Evolutionary conservation across 805 yeast genomes (phyloP).

Genomic region (Cyberlindnera americana): DNA sequence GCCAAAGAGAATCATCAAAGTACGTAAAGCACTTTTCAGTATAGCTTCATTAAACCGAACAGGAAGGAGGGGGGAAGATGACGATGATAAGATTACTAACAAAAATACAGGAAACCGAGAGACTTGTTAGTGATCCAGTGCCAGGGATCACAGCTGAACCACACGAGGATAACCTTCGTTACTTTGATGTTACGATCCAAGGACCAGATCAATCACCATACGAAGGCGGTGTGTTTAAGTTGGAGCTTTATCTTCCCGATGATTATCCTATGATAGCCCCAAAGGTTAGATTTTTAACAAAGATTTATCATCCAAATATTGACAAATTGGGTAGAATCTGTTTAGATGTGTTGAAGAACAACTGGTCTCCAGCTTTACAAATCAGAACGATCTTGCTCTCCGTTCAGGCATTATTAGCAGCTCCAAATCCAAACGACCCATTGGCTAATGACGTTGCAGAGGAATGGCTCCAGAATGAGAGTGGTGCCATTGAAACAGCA

Average conservation of each 20-base stretch:
- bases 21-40: slow-evolving; percentile 17
- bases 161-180: slow-evolving; percentile 89
- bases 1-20: slow-evolving; percentile 91
- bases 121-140: slow-evolving; percentile 89
- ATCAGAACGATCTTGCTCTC: slow-evolving; percentile 88
- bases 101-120: slow-evolving; percentile 81
- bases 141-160: slow-evolving; percentile 94
- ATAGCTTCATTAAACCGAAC: no score
- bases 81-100: slow-evolving; percentile 3
- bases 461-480: slow-evolving; percentile 88
- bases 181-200: slow-evolving; percentile 86
- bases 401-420: slow-evolving; percentile 88
- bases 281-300: slow-evolving; percentile 88
- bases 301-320: slow-evolving; percentile 94
- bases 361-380: slow-evolving; percentile 98
- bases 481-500: slow-evolving; percentile 77
- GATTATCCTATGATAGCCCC: slow-evolving; percentile 99
- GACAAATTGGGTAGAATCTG: slow-evolving; percentile 95
- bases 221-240: slow-evolving; percentile 74
- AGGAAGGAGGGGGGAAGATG: no score
- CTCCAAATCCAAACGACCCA: slow-evolving; percentile 98
- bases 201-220: slow-evolving; percentile 94
- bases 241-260: slow-evolving; percentile 89
- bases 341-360: slow-evolving; percentile 87
- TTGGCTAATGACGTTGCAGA: slow-evolving; percentile 97